Percentiles rank a stretch among this genome's conserved stretches.
These are phyloP conservation scores for Gossypium laxum DNA, from an alignment of 441 rosid genomes.

Conservation along the genomic window DNA sequence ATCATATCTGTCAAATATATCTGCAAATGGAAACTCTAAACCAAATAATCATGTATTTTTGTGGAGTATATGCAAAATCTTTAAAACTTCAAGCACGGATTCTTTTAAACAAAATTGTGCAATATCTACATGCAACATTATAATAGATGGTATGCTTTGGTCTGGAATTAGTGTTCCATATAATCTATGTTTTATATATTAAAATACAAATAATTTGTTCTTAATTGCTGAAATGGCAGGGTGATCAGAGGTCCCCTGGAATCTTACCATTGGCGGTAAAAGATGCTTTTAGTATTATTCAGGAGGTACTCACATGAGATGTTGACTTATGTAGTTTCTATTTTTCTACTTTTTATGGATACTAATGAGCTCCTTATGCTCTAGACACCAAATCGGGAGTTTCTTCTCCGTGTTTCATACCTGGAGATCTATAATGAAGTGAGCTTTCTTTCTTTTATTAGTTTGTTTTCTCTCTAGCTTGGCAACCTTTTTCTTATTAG, in stretches of 20 bases:
- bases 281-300: constrained; percentile 92
- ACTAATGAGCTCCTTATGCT: constrained; percentile 24
- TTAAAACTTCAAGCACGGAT: not conserved
- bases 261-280: constrained; percentile 92
- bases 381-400: constrained; percentile 89
- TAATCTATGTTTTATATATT: constrained; percentile 10
- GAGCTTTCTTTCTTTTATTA: constrained; percentile 21
- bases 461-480: constrained; percentile 6
- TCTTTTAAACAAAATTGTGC: not conserved
- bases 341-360: constrained; percentile 6
- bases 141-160: constrained; percentile 3
- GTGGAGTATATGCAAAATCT: not conserved
- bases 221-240: constrained; percentile 47
- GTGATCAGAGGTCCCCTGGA: constrained; percentile 99
- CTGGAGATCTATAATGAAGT: constrained; percentile 97
- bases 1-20: not conserved
- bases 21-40: not conserved
- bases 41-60: not conserved
- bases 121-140: not conserved
- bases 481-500: constrained; percentile 6
- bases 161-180: constrained; percentile 11
- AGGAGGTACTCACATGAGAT: constrained; percentile 58
- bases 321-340: constrained; percentile 16
- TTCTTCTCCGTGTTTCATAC: constrained; percentile 92
- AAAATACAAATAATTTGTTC: constrained; percentile 12